Percentiles rank a stretch among this genome's conserved stretches.
These are phyloP conservation scores for Amoebophrya sp. DNA, from an alignment of 169 alveolate genomes.

Conservation along the genomic window DNA sequence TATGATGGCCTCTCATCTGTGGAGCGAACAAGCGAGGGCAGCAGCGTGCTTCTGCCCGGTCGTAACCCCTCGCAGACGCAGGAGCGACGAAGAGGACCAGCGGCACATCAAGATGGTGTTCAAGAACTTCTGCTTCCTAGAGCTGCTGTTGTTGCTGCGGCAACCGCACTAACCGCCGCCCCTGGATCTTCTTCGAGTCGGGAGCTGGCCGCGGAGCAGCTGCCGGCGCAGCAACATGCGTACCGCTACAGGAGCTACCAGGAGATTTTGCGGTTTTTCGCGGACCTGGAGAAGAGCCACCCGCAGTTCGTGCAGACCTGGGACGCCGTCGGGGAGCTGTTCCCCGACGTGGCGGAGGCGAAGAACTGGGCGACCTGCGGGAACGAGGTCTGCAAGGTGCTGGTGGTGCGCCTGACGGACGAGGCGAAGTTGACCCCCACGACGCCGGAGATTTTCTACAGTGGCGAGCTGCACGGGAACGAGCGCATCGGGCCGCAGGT, in stretches of 20 bases:
- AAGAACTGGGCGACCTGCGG: conserved; percentile 32
- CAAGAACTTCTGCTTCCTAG: no score
- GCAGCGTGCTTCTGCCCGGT: no score
- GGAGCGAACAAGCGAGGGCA: no score
- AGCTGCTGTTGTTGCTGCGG: no score
- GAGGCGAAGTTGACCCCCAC: conserved; percentile 31
- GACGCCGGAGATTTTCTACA: conserved; percentile 48
- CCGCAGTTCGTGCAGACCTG: conserved; percentile 42
- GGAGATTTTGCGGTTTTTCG: conserved; percentile 23
- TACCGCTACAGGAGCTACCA: neutral
- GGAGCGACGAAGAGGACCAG: no score
- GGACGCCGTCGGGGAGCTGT: conserved; percentile 42
- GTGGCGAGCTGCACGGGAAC: conserved; percentile 48
- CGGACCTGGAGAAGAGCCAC: conserved; percentile 16
- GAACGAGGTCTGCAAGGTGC: conserved; percentile 34
- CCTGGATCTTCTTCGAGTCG: no score
- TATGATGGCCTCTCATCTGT: no score
- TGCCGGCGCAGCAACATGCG: no score
- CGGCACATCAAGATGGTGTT: no score
- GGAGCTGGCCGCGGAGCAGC: no score
- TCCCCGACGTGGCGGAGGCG: conserved; percentile 36
- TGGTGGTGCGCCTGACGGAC: conserved; percentile 40
- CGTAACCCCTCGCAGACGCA: no score
- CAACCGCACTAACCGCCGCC: no score
- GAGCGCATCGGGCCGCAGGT: conserved; percentile 29